A percentile compares a stretch with the other conserved stretches of the same genome.
Evolutionary conservation across 2,329 filamentous ascomycete species (phyloP).

Genomic region (Diaporthe aspalathi): DNA sequence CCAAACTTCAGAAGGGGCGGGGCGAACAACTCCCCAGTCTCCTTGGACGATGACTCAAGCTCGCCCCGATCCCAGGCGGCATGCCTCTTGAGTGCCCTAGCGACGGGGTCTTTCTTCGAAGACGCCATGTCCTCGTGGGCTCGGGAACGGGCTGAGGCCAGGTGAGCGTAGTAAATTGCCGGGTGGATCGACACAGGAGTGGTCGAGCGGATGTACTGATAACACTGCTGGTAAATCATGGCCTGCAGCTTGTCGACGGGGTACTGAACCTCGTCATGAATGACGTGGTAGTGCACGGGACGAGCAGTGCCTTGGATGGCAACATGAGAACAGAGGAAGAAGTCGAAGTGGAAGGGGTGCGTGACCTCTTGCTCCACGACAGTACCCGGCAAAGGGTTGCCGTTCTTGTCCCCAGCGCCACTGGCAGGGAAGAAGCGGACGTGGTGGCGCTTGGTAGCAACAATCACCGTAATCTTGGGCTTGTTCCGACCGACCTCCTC

Average conservation of each 20-base stretch:
- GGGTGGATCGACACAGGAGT: conserved; percentile 91
- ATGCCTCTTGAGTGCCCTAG: background rate
- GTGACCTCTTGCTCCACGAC: conserved; percentile 91
- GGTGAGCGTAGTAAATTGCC: conserved; percentile 94
- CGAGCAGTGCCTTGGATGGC: conserved; percentile 95
- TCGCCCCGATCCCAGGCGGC: no score
- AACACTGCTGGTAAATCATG: conserved; percentile 95
- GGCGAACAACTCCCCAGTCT: conserved; percentile 52
- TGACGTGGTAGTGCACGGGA: conserved; percentile 91
- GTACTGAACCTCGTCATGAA: conserved; percentile 82
- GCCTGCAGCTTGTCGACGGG: conserved; percentile 78
- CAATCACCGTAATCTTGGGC: conserved; percentile 83
- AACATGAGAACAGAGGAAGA: conserved; percentile 72
- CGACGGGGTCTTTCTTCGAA: conserved; percentile 55
- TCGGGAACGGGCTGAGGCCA: conserved; percentile 84
- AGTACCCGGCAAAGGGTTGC: conserved; percentile 86
- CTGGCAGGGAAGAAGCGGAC: conserved; percentile 86
- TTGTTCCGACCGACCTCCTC: conserved; percentile 48
- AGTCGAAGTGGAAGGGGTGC: conserved; percentile 90
- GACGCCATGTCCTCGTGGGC: conserved; percentile 72
- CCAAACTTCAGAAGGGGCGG: conserved; percentile 54
- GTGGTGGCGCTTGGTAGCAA: conserved; percentile 94
- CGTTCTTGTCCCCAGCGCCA: conserved; percentile 75
- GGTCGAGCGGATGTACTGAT: conserved; percentile 91
- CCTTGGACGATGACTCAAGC: conserved; percentile 47